Evolutionary conservation across 2,329 filamentous ascomycete species (phyloP).

Genomic region (Hymenoscyphus fraxineus): DNA sequence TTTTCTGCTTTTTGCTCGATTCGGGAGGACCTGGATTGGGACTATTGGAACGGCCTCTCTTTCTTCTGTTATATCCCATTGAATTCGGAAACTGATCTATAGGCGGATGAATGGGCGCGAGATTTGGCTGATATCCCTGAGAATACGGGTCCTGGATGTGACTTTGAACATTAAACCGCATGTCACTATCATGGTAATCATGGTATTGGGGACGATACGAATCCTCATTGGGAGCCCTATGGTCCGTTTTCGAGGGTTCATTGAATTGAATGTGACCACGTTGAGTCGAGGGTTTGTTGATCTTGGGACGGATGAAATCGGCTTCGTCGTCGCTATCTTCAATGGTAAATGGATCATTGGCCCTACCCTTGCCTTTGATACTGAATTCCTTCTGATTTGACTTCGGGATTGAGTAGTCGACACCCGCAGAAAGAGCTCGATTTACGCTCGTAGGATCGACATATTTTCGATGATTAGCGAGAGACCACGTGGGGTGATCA

Average conservation of each 20-base stretch:
- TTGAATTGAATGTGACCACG: constrained; percentile 23
- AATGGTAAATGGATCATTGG: constrained; percentile 30
- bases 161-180: neutral
- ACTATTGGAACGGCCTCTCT: neutral
- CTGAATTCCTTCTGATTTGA: constrained; percentile 23
- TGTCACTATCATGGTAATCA: constrained; percentile 3
- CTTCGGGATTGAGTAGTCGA: constrained; percentile 28
- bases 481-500: constrained; percentile 51
- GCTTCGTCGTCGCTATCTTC: constrained; percentile 31
- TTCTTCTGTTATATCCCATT: neutral
- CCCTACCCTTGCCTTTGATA: constrained; percentile 31
- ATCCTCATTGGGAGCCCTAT: constrained; percentile 1
- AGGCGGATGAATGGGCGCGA: neutral
- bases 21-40: neutral
- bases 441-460: constrained; percentile 43
- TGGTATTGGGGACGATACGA: neutral
- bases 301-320: constrained; percentile 31
- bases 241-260: neutral
- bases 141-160: neutral
- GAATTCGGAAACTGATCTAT: neutral
- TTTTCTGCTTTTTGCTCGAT: neutral
- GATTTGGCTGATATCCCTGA: neutral
- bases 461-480: constrained; percentile 46
- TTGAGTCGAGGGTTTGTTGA: constrained; percentile 16
- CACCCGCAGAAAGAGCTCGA: constrained; percentile 28